A percentile compares a stretch with the other conserved stretches of the same genome.
Evolutionary conservation across 345 rosid species (phyloP).

Genomic region (Populus davidiana): DNA sequence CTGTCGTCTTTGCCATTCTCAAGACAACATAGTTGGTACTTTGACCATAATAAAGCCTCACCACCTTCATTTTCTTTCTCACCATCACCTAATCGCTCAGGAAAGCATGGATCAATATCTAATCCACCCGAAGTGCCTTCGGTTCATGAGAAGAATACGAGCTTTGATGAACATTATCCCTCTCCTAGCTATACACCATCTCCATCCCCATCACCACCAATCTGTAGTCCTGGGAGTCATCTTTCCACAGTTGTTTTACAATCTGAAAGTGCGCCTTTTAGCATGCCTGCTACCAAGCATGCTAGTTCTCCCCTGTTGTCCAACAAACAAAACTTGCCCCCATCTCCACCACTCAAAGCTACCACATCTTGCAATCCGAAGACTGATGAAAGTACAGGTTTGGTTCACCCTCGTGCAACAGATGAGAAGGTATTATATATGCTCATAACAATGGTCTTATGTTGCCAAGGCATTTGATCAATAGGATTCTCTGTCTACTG

Average conservation of each 20-base stretch:
- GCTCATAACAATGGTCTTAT: background rate
- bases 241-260: conserved; percentile 42
- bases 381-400: conserved; percentile 40
- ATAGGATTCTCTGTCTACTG: conserved; percentile 16
- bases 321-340: conserved; percentile 51
- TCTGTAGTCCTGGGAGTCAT: conserved; percentile 43
- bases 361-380: conserved; percentile 39
- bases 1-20: conserved; percentile 77
- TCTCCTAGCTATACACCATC: conserved; percentile 65
- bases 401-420: conserved; percentile 36
- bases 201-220: conserved; percentile 69
- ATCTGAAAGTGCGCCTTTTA: conserved; percentile 87
- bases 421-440: conserved; percentile 62
- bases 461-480: background rate
- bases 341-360: conserved; percentile 53
- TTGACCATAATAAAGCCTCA: conserved; percentile 58
- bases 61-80: conserved; percentile 67
- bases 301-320: conserved; percentile 37
- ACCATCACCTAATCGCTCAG: conserved; percentile 82
- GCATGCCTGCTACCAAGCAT: conserved; percentile 47
- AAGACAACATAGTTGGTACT: conserved; percentile 90
- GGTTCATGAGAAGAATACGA: conserved; percentile 42
- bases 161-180: conserved; percentile 55
- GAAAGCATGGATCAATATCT: conserved; percentile 51
- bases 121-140: conserved; percentile 54